phyloP scores from a whole-genome alignment of 805 yeast species.

The Starmerella etchellsii region DNA sequence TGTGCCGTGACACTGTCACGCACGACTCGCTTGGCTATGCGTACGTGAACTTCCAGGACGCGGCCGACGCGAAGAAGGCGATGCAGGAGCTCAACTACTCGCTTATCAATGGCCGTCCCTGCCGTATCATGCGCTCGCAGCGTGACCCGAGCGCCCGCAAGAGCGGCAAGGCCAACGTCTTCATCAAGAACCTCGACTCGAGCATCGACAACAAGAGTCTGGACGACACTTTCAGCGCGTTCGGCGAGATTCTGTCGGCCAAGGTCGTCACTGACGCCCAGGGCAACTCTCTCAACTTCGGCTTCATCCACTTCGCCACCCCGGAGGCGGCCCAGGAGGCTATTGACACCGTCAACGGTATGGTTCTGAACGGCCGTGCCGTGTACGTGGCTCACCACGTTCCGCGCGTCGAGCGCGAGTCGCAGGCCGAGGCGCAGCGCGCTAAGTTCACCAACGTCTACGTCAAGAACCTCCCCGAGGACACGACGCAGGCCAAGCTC shows the following conservation, averaged over 20 bases:
- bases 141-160: slow-evolving; percentile 93
- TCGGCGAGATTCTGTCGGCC: slow-evolving; percentile 90
- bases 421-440: slow-evolving; percentile 78
- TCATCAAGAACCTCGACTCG: slow-evolving; percentile 96
- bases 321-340: slow-evolving; percentile 90
- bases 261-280: slow-evolving; percentile 90
- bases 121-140: slow-evolving; percentile 99
- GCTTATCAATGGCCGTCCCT: slow-evolving; percentile 85
- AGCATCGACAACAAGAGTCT: slow-evolving; percentile 97
- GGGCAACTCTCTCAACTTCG: slow-evolving; percentile 90
- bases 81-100: slow-evolving; percentile 91
- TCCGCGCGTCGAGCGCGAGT: slow-evolving; percentile 84
- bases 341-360: slow-evolving; percentile 94
- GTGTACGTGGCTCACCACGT: slow-evolving; percentile 93
- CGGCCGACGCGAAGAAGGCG: slow-evolving; percentile 85
- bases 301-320: slow-evolving; percentile 92
- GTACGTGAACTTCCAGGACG: slow-evolving; percentile 86
- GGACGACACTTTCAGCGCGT: slow-evolving; percentile 94
- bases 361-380: slow-evolving; percentile 91
- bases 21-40: slow-evolving; percentile 97
- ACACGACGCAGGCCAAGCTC: slow-evolving; percentile 42
- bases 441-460: slow-evolving; percentile 92
- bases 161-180: slow-evolving; percentile 91
- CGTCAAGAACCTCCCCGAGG: slow-evolving; percentile 75
- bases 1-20: slow-evolving; percentile 96